Evolutionary conservation across 225 moss, liverwort and hornwort genomes (phyloP).

Genomic region (Anthoceros angustus): DNA sequence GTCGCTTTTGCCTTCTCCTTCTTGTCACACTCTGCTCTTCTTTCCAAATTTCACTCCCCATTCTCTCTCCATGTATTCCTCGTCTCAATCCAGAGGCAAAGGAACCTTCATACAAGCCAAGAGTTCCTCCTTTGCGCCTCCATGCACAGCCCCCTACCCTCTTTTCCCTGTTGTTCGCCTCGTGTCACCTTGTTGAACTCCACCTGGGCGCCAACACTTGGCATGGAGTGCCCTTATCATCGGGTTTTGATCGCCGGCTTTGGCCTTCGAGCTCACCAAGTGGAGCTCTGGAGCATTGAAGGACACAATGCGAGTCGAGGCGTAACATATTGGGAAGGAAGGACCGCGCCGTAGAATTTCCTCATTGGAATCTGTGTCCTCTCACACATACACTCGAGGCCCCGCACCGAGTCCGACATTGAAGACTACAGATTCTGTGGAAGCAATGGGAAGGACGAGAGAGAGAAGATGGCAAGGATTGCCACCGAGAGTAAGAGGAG

Average conservation of each 20-base stretch:
- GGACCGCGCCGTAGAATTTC: neutral
- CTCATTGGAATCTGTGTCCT: neutral
- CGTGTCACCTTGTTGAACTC: neutral
- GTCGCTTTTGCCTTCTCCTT: neutral
- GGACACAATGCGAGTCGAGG: constrained; percentile 1
- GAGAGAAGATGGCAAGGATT: neutral
- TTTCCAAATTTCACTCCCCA: neutral
- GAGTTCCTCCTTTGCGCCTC: neutral
- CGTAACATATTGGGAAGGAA: neutral
- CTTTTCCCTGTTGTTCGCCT: neutral
- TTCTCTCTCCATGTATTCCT: neutral
- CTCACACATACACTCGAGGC: neutral
- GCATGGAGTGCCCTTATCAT: neutral
- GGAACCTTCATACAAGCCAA: neutral
- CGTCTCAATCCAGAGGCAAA: neutral
- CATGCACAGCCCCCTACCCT: neutral
- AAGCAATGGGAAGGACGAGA: neutral
- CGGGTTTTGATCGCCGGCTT: neutral
- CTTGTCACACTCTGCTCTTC: neutral
- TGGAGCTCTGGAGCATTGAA: neutral
- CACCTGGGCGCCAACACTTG: neutral
- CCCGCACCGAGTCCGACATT: neutral
- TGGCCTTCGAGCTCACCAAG: neutral
- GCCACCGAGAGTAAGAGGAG: neutral
- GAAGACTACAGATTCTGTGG: neutral